These are phyloP conservation scores for Penicillium frequentans DNA, from an alignment of 2,329 filamentous ascomycete species.

Conservation along the genomic window DNA sequence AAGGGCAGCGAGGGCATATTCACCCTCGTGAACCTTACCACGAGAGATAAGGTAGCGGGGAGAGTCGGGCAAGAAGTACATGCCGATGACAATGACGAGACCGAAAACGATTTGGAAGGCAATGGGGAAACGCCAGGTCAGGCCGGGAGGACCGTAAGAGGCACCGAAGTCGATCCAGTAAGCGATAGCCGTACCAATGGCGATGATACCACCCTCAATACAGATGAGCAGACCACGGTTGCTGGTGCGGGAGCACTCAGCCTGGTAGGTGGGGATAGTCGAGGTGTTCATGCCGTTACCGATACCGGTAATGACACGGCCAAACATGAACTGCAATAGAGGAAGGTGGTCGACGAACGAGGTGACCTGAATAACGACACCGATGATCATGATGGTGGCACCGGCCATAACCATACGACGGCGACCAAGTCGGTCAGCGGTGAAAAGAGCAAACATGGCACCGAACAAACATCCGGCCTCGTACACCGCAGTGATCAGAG, in stretches of 20 bases:
- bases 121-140: conserved; percentile 55
- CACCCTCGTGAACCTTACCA: conserved; percentile 48
- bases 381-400: conserved; percentile 51
- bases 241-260: conserved; percentile 54
- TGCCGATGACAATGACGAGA: conserved; percentile 44
- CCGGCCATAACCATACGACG: conserved; percentile 57
- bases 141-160: conserved; percentile 33
- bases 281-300: conserved; percentile 59
- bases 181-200: conserved; percentile 53
- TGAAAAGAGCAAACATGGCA: conserved; percentile 37
- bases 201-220: conserved; percentile 56
- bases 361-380: conserved; percentile 41
- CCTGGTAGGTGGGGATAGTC: conserved; percentile 56
- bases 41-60: conserved; percentile 48
- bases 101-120: conserved; percentile 55
- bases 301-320: conserved; percentile 53
- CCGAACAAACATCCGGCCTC: conserved; percentile 38
- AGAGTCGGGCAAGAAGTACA: conserved; percentile 47
- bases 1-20: conserved; percentile 53
- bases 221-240: conserved; percentile 63
- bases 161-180: conserved; percentile 55
- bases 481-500: conserved; percentile 33
- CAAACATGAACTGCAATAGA: conserved; percentile 54
- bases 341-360: conserved; percentile 32
- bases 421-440: conserved; percentile 38